Percentiles rank a stretch among this genome's conserved stretches.
Evolutionary conservation across 2,329 filamentous ascomycete species (phyloP).

Genomic region (Truncatella angustata): DNA sequence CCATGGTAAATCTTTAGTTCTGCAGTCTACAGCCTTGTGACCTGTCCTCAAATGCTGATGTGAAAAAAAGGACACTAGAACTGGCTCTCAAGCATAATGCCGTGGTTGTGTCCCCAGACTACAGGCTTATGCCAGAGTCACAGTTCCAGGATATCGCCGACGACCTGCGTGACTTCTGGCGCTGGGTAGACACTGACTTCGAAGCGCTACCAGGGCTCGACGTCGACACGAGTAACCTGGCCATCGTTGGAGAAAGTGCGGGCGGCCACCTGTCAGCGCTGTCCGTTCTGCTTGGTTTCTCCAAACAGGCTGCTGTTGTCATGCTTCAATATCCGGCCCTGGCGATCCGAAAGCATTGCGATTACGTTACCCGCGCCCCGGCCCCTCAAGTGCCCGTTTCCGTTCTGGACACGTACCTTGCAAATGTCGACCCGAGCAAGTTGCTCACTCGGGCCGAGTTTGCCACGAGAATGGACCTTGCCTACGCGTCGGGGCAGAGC

Average conservation of each 20-base stretch:
- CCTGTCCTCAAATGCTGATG: not conserved
- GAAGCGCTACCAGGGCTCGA: not conserved
- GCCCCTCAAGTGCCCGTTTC: not conserved
- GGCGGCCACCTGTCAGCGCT: constrained; percentile 5
- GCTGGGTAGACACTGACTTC: constrained; percentile 8
- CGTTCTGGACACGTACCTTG: constrained; percentile 7
- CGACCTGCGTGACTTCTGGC: constrained; percentile 13
- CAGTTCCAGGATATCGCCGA: constrained; percentile 7
- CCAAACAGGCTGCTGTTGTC: constrained; percentile 1
- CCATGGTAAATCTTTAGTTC: not conserved
- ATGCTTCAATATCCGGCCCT: constrained; percentile 9
- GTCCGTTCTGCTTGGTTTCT: constrained; percentile 8
- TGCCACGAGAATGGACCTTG: not conserved
- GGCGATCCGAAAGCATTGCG: not conserved
- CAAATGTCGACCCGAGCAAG: not conserved
- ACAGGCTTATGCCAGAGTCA: constrained; percentile 12
- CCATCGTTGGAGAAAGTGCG: constrained; percentile 7
- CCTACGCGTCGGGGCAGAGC: not conserved
- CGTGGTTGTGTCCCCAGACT: constrained; percentile 25
- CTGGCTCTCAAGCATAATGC: constrained; percentile 19
- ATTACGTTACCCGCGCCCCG: not conserved
- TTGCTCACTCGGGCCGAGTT: constrained; percentile 1
- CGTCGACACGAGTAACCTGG: constrained; percentile 4
- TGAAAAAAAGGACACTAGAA: not conserved
- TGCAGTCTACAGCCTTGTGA: not conserved